Percentiles rank a stretch among this genome's conserved stretches.
phyloP scores from a whole-genome alignment of 2,329 filamentous ascomycete genomes.

The Fusarium decemcellulare region DNA sequence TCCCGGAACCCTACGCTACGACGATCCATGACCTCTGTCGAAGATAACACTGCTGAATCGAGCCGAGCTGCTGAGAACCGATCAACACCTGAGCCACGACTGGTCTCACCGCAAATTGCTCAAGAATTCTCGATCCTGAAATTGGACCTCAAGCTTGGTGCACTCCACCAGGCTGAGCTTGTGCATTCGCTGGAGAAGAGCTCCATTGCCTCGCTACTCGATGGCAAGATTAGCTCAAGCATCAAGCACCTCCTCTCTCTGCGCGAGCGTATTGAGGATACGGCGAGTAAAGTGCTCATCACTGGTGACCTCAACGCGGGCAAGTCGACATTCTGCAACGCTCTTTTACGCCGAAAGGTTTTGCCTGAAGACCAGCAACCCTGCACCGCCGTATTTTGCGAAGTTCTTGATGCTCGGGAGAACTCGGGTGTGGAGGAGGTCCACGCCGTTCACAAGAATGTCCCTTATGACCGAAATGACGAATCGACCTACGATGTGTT shows the following conservation, averaged over 20 bases:
- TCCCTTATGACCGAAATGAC: slow-evolving; percentile 87
- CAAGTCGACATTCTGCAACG: slow-evolving; percentile 99
- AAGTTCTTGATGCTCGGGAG: slow-evolving; percentile 92
- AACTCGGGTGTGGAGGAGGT: slow-evolving; percentile 95
- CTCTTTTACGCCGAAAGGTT: slow-evolving; percentile 91
- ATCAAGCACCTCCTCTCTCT: slow-evolving; percentile 90
- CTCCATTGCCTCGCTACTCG: slow-evolving; percentile 90
- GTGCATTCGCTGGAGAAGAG: slow-evolving; percentile 95
- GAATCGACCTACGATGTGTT: slow-evolving; percentile 96
- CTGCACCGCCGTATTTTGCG: slow-evolving; percentile 98
- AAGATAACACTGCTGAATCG: slow-evolving; percentile 73
- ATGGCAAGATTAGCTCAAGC: slow-evolving; percentile 94
- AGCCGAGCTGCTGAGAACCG: slow-evolving; percentile 78
- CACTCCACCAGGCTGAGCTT: slow-evolving; percentile 87
- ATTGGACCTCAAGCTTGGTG: slow-evolving; percentile 91
- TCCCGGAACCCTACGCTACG: slow-evolving; percentile 67
- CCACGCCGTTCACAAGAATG: slow-evolving; percentile 90
- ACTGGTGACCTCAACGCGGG: slow-evolving; percentile 97
- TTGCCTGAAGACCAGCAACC: slow-evolving; percentile 97
- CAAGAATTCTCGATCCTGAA: slow-evolving; percentile 97
- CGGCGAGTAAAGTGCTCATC: slow-evolving; percentile 94
- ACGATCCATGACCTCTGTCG: slow-evolving; percentile 81
- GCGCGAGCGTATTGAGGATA: slow-evolving; percentile 96
- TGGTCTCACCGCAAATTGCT: slow-evolving; percentile 92
- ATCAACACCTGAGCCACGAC: slow-evolving; percentile 77